A percentile compares a stretch with the other conserved stretches of the same genome.
These are phyloP conservation scores for Pseudogymnoascus sp. DNA, from an alignment of 2,329 filamentous ascomycete genomes.

Conservation along the genomic window DNA sequence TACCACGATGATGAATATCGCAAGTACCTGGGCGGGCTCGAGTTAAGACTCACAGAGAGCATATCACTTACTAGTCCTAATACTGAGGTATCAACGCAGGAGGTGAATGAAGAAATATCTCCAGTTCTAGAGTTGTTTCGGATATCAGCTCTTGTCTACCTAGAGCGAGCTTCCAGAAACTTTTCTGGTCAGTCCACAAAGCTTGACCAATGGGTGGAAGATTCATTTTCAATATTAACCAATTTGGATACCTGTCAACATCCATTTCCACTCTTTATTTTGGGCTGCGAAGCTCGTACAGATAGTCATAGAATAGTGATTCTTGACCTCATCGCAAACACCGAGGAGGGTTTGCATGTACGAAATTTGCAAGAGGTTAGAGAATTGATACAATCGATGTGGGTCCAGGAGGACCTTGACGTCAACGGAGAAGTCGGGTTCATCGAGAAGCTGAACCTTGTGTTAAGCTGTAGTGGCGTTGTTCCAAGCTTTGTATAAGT, in stretches of 20 bases:
- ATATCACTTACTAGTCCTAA: conserved; percentile 8
- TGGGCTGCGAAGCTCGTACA: conserved; percentile 25
- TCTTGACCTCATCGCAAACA: conserved; percentile 16
- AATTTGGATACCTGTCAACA: conserved; percentile 21
- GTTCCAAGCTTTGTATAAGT: not conserved
- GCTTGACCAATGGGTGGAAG: conserved; percentile 17
- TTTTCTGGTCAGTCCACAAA: conserved; percentile 17
- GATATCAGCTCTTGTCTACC: conserved; percentile 19
- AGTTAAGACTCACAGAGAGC: conserved; percentile 13
- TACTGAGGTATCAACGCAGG: not conserved
- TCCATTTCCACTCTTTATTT: conserved; percentile 24
- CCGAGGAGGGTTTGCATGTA: conserved; percentile 10
- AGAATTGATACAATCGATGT: conserved; percentile 14
- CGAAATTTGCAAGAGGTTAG: conserved; percentile 13
- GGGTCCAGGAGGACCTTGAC: conserved; percentile 17
- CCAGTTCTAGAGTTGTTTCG: conserved; percentile 17
- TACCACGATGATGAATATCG: too few relatives aligned
- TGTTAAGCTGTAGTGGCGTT: too few relatives aligned
- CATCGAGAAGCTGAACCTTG: conserved; percentile 11
- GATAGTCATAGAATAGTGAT: conserved; percentile 21
- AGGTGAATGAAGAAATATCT: not conserved
- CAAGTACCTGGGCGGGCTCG: too few relatives aligned
- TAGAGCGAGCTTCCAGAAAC: conserved; percentile 19
- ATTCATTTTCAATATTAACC: conserved; percentile 17
- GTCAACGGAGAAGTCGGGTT: conserved; percentile 15